Percentiles rank a stretch among this genome's conserved stretches.
phyloP scores from a whole-genome alignment of 345 rosid genomes.

The Lepidium africanum region DNA sequence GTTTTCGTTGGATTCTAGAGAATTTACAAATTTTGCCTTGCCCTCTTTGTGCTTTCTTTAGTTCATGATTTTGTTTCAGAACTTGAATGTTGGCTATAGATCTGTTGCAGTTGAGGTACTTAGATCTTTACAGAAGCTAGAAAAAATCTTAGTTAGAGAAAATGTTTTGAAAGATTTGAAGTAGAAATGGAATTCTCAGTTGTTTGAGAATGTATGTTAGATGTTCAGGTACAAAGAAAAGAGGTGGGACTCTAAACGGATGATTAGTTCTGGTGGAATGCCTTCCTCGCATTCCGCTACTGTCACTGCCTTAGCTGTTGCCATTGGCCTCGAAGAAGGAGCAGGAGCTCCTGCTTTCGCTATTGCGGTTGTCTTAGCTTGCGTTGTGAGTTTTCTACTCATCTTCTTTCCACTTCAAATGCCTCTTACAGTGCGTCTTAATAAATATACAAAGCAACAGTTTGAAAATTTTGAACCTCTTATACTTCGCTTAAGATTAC shows the following conservation, averaged over 20 bases:
- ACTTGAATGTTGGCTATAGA: background rate
- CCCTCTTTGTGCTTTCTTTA: background rate
- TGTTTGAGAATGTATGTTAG: slow-evolving; percentile 36
- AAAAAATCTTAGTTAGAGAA: background rate
- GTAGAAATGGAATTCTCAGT: slow-evolving; percentile 22
- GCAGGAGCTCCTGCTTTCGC: slow-evolving; percentile 73
- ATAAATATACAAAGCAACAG: background rate
- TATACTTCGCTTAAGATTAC: background rate
- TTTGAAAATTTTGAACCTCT: background rate
- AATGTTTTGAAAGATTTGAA: background rate
- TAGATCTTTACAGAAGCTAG: background rate
- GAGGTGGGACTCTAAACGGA: slow-evolving; percentile 88
- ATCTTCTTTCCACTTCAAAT: background rate
- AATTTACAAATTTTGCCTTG: background rate
- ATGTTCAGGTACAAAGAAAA: slow-evolving; percentile 90
- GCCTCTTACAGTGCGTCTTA: background rate
- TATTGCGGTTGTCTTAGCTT: slow-evolving; percentile 75
- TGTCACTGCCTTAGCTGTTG: slow-evolving; percentile 80
- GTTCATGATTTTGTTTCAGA: background rate
- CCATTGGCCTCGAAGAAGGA: slow-evolving; percentile 80
- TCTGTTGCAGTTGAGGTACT: background rate
- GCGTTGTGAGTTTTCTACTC: slow-evolving; percentile 50
- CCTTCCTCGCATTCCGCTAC: slow-evolving; percentile 96
- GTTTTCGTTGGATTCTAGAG: background rate
- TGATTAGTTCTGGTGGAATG: slow-evolving; percentile 95